Evolutionary conservation across 495 filamentous ascomycete genomes (phyloP), one percentile per base, ranked within the genome.

Genomic region (Bathelium albidoporum): DNA sequence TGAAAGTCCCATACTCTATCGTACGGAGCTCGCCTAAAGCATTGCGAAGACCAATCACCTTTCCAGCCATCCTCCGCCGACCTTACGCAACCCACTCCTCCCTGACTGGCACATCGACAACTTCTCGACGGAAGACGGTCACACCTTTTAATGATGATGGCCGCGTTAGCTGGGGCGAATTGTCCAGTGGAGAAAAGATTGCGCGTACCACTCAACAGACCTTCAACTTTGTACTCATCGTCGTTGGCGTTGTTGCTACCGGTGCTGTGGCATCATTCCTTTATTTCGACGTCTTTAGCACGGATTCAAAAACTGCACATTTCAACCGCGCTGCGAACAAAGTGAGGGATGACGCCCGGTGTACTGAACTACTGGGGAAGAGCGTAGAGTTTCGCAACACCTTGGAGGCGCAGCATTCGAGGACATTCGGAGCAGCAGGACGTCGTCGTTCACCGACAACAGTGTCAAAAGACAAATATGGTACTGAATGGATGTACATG

Each of bases 131-230:
- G 58, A 67, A 61, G 63, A 52, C 63, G 43, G 83, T 97, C 22
- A 93, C 90, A 2, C 83, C 93, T 0, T 80, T 88, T 67, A 92
- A 88, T 66, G 91, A 96, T 65, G 84, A 90, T 73, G 89, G 90
- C 14, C 79, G 84, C 69, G 85, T 93, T 12, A 82, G 83, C 44
- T 97, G 94, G 94, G 75, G 77, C 0, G 80, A 92, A 31, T 81
- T 98, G 34, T 89, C 83, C 14, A 72, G 76, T 0, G 71, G 78
- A 58, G 92, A 97, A 73, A 97, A 97, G 72, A 85, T 85, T 7
- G 86, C 86, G 59, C 85, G 95, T 45, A 88, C 93, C 28, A 90
- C 90, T 12, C 92, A 96, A 72, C 94, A 97, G 68, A 85, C 88
- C 14, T 86, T 94, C 74, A 97, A 96, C 77, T 84, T 96, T 32